These are phyloP conservation scores for Eucalyptus shirleyi DNA, from an alignment of 345 rosid species.

Conservation along the genomic window DNA sequence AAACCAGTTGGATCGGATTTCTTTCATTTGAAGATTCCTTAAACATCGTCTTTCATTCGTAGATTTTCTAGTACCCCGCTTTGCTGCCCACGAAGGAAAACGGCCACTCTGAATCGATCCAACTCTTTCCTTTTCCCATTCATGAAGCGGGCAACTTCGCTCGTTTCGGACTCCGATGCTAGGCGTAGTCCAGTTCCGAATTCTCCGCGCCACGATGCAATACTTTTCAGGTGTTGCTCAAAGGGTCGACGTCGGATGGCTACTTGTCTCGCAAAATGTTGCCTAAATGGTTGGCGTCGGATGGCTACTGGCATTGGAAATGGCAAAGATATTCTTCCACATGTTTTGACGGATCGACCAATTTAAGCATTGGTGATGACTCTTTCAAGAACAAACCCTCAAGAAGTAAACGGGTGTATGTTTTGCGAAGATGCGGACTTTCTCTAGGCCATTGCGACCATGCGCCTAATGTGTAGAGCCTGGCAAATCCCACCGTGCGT, in stretches of 20 bases:
- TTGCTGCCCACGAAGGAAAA: neutral
- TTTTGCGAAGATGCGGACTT: neutral
- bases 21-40: neutral
- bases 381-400: neutral
- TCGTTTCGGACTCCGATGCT: neutral
- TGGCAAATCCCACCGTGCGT: neutral
- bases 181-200: neutral
- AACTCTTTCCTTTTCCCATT: neutral
- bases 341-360: neutral
- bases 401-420: neutral
- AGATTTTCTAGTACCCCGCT: neutral
- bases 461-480: neutral
- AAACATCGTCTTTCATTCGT: neutral
- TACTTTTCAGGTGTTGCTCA: neutral
- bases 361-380: neutral
- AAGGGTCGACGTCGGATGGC: neutral
- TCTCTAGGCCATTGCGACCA: neutral
- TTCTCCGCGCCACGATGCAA: neutral
- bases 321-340: neutral
- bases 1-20: neutral
- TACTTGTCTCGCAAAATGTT: neutral
- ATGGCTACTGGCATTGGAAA: neutral
- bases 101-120: neutral
- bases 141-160: neutral
- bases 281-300: neutral